Base-by-base conservation (phyloP, 2,329 filamentous ascomycete genomes). In the Hortaea werneckii region DNA sequence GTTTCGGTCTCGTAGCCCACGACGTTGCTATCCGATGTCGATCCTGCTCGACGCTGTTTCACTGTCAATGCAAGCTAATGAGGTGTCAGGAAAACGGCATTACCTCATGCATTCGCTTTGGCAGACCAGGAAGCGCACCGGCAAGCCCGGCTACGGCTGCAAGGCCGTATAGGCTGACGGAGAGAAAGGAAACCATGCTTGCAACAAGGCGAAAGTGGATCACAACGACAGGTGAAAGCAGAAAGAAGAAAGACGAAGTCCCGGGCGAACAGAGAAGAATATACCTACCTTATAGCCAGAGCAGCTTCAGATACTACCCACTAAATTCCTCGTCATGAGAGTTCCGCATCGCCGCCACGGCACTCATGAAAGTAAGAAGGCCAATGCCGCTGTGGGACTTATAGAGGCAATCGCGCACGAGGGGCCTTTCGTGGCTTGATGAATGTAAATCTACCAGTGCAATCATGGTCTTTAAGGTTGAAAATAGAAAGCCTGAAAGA, bases 141-240 rank as follows among this genome's bases (percentile, higher is more conserved):
- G 43, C 38, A 27, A 43, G 12, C 6, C 41, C 28, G 8, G 41
- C 29, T 5, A 47, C 26, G 20, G 47, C 46, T 11, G 45, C 27
- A 28, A 51, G 37, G 42, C 47, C 47, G 13, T 40, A 7, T 6
- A 49, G 44, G 47, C 49, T 42, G 5, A 42, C 27, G 26, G 28
- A 8, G 10, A 35, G 13, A 11, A 37, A 29, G 6, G 32, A 40
- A 13, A 43, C 42, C 49, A 51, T 51, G 11, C 29, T 46, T 40
- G 13, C 12, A 43, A 6, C 20, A 8, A 39, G 7, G 37, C 9
- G 2, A 35, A 3, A 9, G n/a, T 35, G 32, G 3, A 9, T 35
- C 4, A 35, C 32, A 35, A n/a, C n/a, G 32, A 35, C 9, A n/a
- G 8, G 3, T 9, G 4, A n/a, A 35, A n/a, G 32, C 8, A 35